A percentile compares a stretch with the other conserved stretches of the same genome.
Conservation (phyloP, 148 eudicot genomes). For the Linanthus parryae region DNA sequence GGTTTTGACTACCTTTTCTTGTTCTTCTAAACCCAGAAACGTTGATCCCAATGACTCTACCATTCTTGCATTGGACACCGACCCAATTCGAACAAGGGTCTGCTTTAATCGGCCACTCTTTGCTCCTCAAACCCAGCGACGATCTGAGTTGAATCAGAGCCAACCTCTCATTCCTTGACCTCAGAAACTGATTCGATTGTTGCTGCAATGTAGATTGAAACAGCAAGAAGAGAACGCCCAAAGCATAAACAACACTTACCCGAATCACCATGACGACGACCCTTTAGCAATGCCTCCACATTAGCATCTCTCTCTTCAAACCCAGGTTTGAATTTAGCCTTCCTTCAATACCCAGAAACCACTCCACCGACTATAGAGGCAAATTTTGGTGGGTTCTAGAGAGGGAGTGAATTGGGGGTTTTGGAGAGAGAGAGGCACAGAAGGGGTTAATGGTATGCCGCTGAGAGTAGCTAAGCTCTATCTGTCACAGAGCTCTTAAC, state of each 20-base stretch:
- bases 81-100: slow-evolving; percentile 74
- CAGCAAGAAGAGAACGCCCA: slow-evolving; percentile 26
- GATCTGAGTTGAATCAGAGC: slow-evolving; percentile 77
- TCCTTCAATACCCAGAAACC: too few species aligned
- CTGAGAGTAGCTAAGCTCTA: too few species aligned
- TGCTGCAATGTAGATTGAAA: slow-evolving; percentile 40
- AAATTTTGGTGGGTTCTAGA: too few species aligned
- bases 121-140: slow-evolving; percentile 59
- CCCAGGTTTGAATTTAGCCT: too few species aligned
- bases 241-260: neutral
- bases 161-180: slow-evolving; percentile 19
- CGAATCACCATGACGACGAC: slow-evolving; percentile 5
- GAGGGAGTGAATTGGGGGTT: too few species aligned
- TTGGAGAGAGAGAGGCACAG: too few species aligned
- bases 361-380: too few species aligned
- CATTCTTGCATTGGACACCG: slow-evolving; percentile 65
- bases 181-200: neutral
- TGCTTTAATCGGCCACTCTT: slow-evolving; percentile 76
- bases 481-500: too few species aligned
- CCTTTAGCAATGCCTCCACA: too few species aligned
- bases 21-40: slow-evolving; percentile 88
- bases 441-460: too few species aligned
- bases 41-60: slow-evolving; percentile 64
- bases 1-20: slow-evolving; percentile 60
- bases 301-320: too few species aligned